Evolutionary conservation across 768 basidiomycete genomes (phyloP).

Genomic region (Lactarius sp.): DNA sequence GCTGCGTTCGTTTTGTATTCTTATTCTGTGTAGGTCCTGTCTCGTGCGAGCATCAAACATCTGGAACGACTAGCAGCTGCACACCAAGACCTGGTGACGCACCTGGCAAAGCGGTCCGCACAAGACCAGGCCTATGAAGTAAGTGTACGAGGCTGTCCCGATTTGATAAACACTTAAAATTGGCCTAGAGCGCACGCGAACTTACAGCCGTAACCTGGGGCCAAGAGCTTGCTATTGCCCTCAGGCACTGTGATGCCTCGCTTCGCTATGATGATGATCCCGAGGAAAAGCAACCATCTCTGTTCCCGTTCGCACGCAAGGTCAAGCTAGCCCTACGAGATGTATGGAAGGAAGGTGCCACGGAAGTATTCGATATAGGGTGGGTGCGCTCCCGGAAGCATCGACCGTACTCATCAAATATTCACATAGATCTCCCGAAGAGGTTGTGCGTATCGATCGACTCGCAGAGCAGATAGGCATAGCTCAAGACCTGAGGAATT

Average conservation of each 20-base stretch:
- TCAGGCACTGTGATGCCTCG: constrained; percentile 52
- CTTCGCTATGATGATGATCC: constrained; percentile 41
- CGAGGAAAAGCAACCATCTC: constrained; percentile 30
- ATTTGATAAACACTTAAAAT: constrained; percentile 13
- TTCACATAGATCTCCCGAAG: constrained; percentile 58
- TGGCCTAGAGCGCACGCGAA: constrained; percentile 71
- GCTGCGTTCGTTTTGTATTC: neutral
- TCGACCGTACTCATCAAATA: neutral
- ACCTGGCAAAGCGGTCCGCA: constrained; percentile 64
- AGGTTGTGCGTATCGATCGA: constrained; percentile 59
- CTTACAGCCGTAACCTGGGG: constrained; percentile 75
- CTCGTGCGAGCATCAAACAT: constrained; percentile 42
- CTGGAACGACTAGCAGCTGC: constrained; percentile 55
- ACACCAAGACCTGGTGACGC: constrained; percentile 60
- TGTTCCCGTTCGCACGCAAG: constrained; percentile 48
- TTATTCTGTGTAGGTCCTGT: constrained; percentile 44
- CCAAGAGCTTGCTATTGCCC: constrained; percentile 69
- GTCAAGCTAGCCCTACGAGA: constrained; percentile 61
- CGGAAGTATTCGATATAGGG: constrained; percentile 82
- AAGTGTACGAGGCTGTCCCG: constrained; percentile 27
- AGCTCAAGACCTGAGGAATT: constrained; percentile 67
- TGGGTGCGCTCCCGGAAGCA: constrained; percentile 34
- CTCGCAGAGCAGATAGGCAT: constrained; percentile 73
- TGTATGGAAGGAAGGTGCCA: constrained; percentile 65
- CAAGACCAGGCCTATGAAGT: constrained; percentile 84